Conservation (phyloP, 2,329 filamentous ascomycete genomes). For the Bipolaris victoriae region DNA sequence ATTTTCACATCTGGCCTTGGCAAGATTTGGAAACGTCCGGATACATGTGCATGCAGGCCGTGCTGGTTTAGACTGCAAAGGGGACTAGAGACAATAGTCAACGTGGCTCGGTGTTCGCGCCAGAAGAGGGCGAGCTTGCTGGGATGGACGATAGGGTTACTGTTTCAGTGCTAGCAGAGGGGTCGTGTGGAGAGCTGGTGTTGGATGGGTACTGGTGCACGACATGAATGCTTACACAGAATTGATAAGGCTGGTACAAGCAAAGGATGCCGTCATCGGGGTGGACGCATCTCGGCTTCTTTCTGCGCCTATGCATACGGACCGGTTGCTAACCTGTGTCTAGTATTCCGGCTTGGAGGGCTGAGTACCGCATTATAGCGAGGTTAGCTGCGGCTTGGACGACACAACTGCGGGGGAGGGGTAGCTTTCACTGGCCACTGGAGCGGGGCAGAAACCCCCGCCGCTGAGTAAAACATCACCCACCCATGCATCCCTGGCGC, state of each 20-base stretch:
- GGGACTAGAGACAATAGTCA: neutral
- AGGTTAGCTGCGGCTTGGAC: slow-evolving; percentile 23
- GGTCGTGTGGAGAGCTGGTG: slow-evolving; percentile 19
- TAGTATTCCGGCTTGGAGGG: slow-evolving; percentile 22
- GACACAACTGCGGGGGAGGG: slow-evolving; percentile 43
- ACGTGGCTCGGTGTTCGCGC: slow-evolving; percentile 36
- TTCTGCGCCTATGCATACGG: slow-evolving; percentile 5
- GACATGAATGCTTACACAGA: slow-evolving; percentile 9
- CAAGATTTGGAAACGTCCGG: neutral
- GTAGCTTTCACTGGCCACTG: slow-evolving; percentile 36
- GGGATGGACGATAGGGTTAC: slow-evolving; percentile 25
- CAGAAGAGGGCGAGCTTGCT: slow-evolving; percentile 44
- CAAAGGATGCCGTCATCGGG: slow-evolving; percentile 2
- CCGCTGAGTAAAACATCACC: slow-evolving; percentile 33
- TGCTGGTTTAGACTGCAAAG: neutral
- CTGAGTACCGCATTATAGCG: slow-evolving; percentile 17
- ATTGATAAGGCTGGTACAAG: slow-evolving; percentile 4
- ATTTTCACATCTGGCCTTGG: slow-evolving; percentile 1
- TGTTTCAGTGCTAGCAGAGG: slow-evolving; percentile 30
- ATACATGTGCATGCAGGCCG: neutral
- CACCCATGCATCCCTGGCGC: slow-evolving; percentile 14
- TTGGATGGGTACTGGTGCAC: slow-evolving; percentile 14
- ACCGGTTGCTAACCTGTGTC: slow-evolving; percentile 7
- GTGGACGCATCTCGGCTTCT: neutral
- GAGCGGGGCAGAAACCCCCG: slow-evolving; percentile 38